Evolutionary conservation across 257 asterid species (phyloP).

Genomic region (Nicotiana attenuata): DNA sequence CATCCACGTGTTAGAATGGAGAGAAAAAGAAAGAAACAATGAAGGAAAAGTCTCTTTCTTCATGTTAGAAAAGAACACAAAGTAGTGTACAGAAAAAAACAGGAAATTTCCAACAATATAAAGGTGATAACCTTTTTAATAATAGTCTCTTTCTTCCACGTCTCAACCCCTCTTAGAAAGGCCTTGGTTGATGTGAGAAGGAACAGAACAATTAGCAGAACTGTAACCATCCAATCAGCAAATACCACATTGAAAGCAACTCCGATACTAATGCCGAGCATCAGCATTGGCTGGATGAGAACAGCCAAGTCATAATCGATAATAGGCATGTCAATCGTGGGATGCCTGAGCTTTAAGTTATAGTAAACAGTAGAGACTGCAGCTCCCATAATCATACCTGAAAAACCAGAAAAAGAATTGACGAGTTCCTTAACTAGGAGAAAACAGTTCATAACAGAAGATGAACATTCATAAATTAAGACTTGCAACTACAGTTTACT

Average conservation of each 20-base stretch:
- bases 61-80: not conserved
- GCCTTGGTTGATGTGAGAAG: slow-evolving; percentile 84
- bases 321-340: slow-evolving; percentile 85
- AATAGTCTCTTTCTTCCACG: slow-evolving; percentile 90
- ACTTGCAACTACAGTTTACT: not conserved
- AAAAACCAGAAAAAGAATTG: slow-evolving; percentile 3
- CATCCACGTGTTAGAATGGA: not conserved
- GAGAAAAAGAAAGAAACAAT: not conserved
- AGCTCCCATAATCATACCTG: slow-evolving; percentile 99
- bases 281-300: slow-evolving; percentile 96
- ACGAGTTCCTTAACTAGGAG: not conserved
- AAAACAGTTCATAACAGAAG: not conserved
- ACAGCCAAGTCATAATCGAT: slow-evolving; percentile 94
- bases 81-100: not conserved
- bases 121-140: slow-evolving; percentile 52
- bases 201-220: slow-evolving; percentile 85
- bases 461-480: not conserved
- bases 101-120: not conserved
- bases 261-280: slow-evolving; percentile 94
- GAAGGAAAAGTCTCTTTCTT: not conserved
- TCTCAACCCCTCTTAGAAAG: slow-evolving; percentile 78
- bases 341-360: slow-evolving; percentile 87
- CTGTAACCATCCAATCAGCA: slow-evolving; percentile 99
- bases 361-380: slow-evolving; percentile 85
- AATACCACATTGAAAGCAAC: slow-evolving; percentile 88